Evolutionary conservation across 805 yeast species (phyloP).

Genomic region (Hyphopichia homilentoma): DNA sequence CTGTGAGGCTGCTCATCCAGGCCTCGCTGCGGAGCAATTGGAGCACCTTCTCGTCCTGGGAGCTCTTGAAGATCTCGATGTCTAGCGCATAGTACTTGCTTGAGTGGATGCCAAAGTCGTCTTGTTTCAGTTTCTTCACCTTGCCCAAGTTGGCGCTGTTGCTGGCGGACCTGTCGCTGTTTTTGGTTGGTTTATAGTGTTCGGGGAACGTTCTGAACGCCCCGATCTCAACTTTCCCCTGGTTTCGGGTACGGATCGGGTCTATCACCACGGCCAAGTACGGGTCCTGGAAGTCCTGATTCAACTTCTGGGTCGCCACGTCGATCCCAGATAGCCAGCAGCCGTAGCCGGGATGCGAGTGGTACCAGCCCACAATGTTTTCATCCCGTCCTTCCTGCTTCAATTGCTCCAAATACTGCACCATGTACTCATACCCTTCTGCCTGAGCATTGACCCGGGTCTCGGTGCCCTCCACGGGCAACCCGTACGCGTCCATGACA

Average conservation of each 20-base stretch:
- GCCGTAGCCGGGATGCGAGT: conserved; percentile 94
- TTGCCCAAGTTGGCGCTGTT: neutral
- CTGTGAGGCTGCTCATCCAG: conserved; percentile 1
- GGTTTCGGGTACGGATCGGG: conserved; percentile 62
- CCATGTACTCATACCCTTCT: conserved; percentile 95
- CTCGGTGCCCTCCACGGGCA: conserved; percentile 96
- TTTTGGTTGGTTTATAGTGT: conserved; percentile 11
- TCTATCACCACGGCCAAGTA: conserved; percentile 86
- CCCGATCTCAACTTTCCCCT: conserved; percentile 75
- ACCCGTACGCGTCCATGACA: conserved; percentile 75
- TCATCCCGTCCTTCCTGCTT: conserved; percentile 47
- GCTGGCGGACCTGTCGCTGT: neutral
- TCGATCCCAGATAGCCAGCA: conserved; percentile 95
- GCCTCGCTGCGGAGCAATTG: conserved; percentile 19
- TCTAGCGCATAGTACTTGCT: conserved; percentile 65
- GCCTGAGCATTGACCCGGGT: conserved; percentile 91
- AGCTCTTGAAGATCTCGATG: conserved; percentile 55
- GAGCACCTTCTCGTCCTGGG: conserved; percentile 46
- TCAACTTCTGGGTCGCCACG: conserved; percentile 81
- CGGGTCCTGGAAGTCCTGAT: conserved; percentile 89
- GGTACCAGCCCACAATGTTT: conserved; percentile 95
- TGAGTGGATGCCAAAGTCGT: conserved; percentile 70
- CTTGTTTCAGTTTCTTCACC: conserved; percentile 9
- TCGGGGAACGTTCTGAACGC: conserved; percentile 76
- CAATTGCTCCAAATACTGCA: conserved; percentile 62